Percentiles rank a stretch among this genome's conserved stretches.
Conservation (phyloP, 139 green algal genomes). For the Chlamydomonas sp. region DNA sequence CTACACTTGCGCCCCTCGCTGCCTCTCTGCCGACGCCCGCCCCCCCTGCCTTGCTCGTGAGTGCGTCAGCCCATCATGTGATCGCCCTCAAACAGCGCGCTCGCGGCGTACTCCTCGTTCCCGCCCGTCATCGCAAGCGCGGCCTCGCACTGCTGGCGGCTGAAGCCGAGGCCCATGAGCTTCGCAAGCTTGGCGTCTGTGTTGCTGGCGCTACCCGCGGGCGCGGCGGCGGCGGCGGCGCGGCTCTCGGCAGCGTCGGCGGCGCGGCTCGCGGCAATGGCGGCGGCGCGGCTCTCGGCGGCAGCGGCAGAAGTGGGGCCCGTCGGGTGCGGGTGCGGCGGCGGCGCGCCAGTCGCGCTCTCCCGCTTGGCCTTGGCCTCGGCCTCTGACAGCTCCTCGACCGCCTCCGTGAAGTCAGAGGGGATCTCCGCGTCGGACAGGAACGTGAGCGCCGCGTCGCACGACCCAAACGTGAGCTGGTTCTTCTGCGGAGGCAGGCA, state of each 20-base stretch:
- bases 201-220: background rate
- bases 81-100: slow-evolving; percentile 67
- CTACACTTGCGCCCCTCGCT: too few relatives aligned
- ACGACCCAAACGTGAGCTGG: slow-evolving; percentile 58
- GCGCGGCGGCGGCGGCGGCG: slow-evolving; percentile 7
- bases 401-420: slow-evolving; percentile 29
- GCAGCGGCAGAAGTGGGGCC: background rate
- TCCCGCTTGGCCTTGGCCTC: slow-evolving; percentile 23
- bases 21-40: too few relatives aligned
- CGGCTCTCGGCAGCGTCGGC: slow-evolving; percentile 23
- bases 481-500: too few relatives aligned
- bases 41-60: too few relatives aligned
- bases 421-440: slow-evolving; percentile 56
- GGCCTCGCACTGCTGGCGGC: slow-evolving; percentile 32
- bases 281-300: too few relatives aligned
- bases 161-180: slow-evolving; percentile 60
- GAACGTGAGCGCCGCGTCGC: slow-evolving; percentile 63
- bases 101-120: slow-evolving; percentile 63
- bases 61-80: too few relatives aligned
- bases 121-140: slow-evolving; percentile 55
- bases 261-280: slow-evolving; percentile 10
- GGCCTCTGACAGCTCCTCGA: slow-evolving; percentile 33
- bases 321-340: too few relatives aligned
- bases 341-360: too few relatives aligned
- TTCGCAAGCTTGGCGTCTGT: slow-evolving; percentile 41